Base-by-base conservation (phyloP, 495 filamentous ascomycete species). In the Xylaria telfairii region DNA sequence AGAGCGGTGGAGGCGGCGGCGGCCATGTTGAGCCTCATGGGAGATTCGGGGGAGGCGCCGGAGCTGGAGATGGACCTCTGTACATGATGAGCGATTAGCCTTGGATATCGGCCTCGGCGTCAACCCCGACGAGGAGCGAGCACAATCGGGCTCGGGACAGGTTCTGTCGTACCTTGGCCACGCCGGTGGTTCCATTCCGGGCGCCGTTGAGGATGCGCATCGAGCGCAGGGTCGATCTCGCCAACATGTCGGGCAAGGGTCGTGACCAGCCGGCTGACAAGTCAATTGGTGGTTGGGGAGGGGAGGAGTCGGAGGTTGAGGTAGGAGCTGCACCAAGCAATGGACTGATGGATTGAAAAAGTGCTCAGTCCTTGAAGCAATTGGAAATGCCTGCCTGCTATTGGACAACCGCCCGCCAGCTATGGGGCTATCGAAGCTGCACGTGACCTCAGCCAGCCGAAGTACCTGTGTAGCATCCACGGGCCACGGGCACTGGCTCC, bases 1-100 rank as follows among this genome's bases (percentile, higher is more conserved):
- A 92, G 85, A 75, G 90, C 87, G 71, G 95, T 97, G 74, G 96
- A 92, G 73, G 92, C 92, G 76, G 87, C 87, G 73, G 91, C 93
- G 80, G 93, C 92, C 72, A 93, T 87, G 78, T 92, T 98, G 77
- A 93, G 85, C 76, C 84, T 86, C 77, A 88, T 85, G 60, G 89
- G 86, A 41, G 89, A 88, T 73, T 87, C 83, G 76, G 83, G 82
- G 70, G 85, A 81, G 76, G 89, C 80, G 74, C 85, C 84, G 79
- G 86, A 83, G 75, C 83, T 86, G 53, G 90, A 86, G 57, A 83
- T 77, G 73, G 88, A 80, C 80, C 90, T 90, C 91, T 93, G 78
- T 67, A 74, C 49, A 53, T 72, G 71, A 72, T 51, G 24, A 70
- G 71, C 68, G 68, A 74, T 80, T 76, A 72, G 77, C 77, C 70